Percentiles rank a stretch among this genome's conserved stretches.
These are phyloP conservation scores for Collybiopsis confluens DNA, from an alignment of 768 basidiomycete species.

Conservation along the genomic window DNA sequence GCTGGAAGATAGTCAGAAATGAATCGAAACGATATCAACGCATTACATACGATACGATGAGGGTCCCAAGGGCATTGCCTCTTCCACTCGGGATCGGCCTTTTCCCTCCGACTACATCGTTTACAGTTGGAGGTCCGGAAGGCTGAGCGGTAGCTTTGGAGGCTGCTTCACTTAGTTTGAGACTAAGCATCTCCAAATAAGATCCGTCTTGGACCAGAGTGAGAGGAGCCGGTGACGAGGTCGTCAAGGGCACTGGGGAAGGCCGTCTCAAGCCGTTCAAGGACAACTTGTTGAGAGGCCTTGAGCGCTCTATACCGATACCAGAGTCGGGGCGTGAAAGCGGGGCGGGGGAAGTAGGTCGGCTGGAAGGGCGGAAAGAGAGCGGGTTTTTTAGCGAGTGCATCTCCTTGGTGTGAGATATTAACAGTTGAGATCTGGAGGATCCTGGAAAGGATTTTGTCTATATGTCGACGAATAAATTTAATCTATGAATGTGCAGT, in stretches of 20 bases:
- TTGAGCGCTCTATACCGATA: constrained; percentile 39
- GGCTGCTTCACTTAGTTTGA: constrained; percentile 79
- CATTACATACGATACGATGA: constrained; percentile 65
- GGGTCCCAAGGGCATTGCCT: constrained; percentile 58
- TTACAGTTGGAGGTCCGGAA: constrained; percentile 41
- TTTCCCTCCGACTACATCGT: constrained; percentile 60
- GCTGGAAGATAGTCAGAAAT: constrained; percentile 32
- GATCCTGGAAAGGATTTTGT: constrained; percentile 5
- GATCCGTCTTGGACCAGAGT: constrained; percentile 69
- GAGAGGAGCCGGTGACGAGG: constrained; percentile 32
- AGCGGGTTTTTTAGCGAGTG: constrained; percentile 65
- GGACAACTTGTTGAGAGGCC: constrained; percentile 55
- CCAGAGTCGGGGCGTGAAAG: constrained; percentile 36
- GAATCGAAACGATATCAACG: constrained; percentile 7
- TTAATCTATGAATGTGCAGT: constrained; percentile 27
- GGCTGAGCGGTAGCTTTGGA: constrained; percentile 72
- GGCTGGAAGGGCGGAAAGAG: constrained; percentile 60
- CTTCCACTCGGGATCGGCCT: constrained; percentile 73
- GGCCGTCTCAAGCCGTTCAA: constrained; percentile 56
- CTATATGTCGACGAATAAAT: constrained; percentile 10
- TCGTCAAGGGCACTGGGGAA: constrained; percentile 40
- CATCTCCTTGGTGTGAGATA: constrained; percentile 29
- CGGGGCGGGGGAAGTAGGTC: constrained; percentile 52
- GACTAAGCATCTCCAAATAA: constrained; percentile 70
- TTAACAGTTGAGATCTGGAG: no score